These are phyloP conservation scores for Verticillium alfalfae DNA, from an alignment of 2,329 filamentous ascomycete genomes.

Conservation along the genomic window DNA sequence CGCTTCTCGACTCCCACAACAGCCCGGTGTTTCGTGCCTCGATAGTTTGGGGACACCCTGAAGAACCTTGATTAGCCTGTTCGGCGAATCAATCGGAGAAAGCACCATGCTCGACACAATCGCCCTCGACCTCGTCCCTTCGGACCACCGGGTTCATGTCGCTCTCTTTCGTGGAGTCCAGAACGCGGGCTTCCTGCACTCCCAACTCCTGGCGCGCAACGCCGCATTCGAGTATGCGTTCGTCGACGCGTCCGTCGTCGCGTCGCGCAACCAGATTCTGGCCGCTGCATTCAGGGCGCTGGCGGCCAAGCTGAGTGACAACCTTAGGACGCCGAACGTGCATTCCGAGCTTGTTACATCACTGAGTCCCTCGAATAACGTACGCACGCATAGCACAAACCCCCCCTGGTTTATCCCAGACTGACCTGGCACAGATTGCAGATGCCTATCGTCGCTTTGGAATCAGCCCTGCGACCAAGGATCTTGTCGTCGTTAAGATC, in stretches of 20 bases:
- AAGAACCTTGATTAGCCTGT: too few relatives aligned
- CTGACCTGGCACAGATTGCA: conserved; percentile 58
- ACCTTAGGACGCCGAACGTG: conserved; percentile 74
- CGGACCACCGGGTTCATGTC: conserved; percentile 61
- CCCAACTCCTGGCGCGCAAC: conserved; percentile 82
- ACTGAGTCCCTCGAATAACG: conserved; percentile 78
- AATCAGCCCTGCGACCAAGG: conserved; percentile 62
- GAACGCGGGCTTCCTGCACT: conserved; percentile 73
- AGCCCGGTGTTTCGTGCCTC: neutral
- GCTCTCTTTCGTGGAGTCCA: conserved; percentile 70
- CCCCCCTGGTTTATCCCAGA: neutral
- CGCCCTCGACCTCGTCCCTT: conserved; percentile 69
- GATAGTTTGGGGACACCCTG: too few relatives aligned
- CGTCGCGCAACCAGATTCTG: conserved; percentile 68
- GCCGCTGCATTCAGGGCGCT: conserved; percentile 75
- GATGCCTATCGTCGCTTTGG: conserved; percentile 89
- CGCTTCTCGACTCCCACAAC: neutral
- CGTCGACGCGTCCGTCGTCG: conserved; percentile 74
- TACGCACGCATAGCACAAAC: conserved; percentile 30
- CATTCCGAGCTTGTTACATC: conserved; percentile 84
- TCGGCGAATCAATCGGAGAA: too few relatives aligned
- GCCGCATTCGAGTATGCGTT: conserved; percentile 87
- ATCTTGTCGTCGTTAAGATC: conserved; percentile 79
- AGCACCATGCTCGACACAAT: conserved; percentile 58
- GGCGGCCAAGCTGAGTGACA: conserved; percentile 53